phyloP scores from a whole-genome alignment of 257 asterid species.

The Linderniella brevidens region DNA sequence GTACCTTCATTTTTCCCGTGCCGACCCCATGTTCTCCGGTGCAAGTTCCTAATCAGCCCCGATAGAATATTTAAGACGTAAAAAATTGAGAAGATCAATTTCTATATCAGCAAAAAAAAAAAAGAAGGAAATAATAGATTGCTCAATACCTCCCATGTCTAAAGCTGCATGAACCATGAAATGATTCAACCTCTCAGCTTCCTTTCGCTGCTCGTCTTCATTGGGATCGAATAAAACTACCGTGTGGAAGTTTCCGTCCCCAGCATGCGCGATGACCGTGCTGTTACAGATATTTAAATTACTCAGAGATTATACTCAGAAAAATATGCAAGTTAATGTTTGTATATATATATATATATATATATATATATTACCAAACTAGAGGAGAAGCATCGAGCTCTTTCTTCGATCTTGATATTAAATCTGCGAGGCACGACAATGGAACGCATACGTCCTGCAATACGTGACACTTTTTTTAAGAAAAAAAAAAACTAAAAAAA shows the following conservation, averaged over 20 bases:
- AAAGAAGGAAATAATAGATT: not conserved
- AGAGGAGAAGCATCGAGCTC: constrained; percentile 66
- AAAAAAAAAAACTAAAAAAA: not conserved
- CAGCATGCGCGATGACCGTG: constrained; percentile 95
- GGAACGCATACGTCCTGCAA: constrained; percentile 94
- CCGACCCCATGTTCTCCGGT: constrained; percentile 99
- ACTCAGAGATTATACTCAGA: not conserved
- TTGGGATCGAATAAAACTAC: constrained; percentile 61
- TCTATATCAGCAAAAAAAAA: not conserved
- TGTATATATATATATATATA: too few relatives aligned
- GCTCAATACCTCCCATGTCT: constrained; percentile 73
- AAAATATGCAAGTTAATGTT: constrained; percentile 1
- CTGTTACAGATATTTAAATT: constrained; percentile 20
- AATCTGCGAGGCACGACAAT: constrained; percentile 63
- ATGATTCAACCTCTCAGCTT: constrained; percentile 84
- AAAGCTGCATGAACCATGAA: constrained; percentile 80
- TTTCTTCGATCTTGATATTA: constrained; percentile 69
- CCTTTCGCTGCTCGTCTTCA: constrained; percentile 44
- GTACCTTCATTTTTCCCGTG: constrained; percentile 96
- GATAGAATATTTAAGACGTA: too few relatives aligned
- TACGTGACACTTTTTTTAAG: not conserved
- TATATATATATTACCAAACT: constrained; percentile 46
- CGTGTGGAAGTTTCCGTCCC: constrained; percentile 94
- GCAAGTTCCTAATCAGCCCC: constrained; percentile 55
- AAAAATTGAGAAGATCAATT: constrained; percentile 1